phyloP scores from a whole-genome alignment of 169 alveolate species.

The Ichthyophthirius multifiliis region DNA sequence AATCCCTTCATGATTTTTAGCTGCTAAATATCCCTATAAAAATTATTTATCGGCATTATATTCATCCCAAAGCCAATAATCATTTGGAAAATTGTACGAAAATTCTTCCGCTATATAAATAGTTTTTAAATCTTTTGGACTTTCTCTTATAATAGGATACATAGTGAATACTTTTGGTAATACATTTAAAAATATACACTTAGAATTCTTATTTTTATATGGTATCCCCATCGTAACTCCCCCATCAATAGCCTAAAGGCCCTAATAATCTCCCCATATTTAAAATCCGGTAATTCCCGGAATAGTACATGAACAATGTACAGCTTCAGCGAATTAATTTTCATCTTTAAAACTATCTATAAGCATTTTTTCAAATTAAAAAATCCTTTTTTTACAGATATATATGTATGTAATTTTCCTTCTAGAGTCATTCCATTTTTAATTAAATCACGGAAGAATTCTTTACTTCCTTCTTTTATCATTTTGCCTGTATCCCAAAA shows the following conservation, averaged over 20 bases:
- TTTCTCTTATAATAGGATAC: neutral
- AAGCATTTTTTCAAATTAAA: neutral
- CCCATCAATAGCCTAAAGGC: neutral
- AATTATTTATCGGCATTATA: slow-evolving; percentile 1
- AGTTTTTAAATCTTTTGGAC: neutral
- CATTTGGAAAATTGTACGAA: neutral
- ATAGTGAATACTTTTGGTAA: neutral
- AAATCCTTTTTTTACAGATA: neutral
- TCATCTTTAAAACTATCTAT: neutral
- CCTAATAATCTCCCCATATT: neutral
- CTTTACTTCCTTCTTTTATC: neutral
- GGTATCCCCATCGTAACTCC: slow-evolving; percentile 6
- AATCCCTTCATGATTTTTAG: neutral
- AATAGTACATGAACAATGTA: neutral
- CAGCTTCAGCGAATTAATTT: neutral
- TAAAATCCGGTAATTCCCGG: neutral
- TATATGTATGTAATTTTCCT: neutral
- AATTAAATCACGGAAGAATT: neutral
- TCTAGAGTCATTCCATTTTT: neutral
- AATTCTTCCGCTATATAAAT: neutral
- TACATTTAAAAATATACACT: neutral
- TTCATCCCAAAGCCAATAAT: slow-evolving; percentile 9
- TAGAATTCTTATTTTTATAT: neutral
- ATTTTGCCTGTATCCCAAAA: neutral
- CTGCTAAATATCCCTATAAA: neutral